A percentile compares a stretch with the other conserved stretches of the same genome.
Conservation (phyloP, 2,329 filamentous ascomycete genomes). For the Aquanectria penicillioides region DNA sequence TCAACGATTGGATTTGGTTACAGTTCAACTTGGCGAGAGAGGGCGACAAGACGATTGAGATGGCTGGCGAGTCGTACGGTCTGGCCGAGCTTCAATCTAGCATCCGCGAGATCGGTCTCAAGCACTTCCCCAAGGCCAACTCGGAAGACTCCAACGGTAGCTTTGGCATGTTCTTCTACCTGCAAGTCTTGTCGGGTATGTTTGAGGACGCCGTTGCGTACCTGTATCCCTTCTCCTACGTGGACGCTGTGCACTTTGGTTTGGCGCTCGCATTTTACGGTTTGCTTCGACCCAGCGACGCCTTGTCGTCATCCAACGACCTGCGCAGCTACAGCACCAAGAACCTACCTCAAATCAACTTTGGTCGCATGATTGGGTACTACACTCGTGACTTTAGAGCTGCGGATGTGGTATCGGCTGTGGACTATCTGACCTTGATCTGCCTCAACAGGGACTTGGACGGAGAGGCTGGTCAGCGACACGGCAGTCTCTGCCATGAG, state of each 20-base stretch:
- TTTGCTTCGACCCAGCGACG: constrained; percentile 86
- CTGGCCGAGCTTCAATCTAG: constrained; percentile 77
- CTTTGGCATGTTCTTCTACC: constrained; percentile 92
- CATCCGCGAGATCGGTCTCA: constrained; percentile 87
- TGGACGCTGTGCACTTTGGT: constrained; percentile 94
- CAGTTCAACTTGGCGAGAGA: constrained; percentile 77
- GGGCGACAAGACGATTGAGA: constrained; percentile 69
- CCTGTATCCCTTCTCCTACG: constrained; percentile 89
- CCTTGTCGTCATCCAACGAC: constrained; percentile 77
- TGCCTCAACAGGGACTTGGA: constrained; percentile 89
- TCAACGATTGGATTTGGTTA: constrained; percentile 78
- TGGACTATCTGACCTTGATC: constrained; percentile 92
- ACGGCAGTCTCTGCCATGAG: constrained; percentile 87
- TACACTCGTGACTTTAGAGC: constrained; percentile 97
- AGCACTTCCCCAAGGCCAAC: constrained; percentile 86
- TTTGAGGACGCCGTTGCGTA: constrained; percentile 95
- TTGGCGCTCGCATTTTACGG: constrained; percentile 91
- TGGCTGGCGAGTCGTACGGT: constrained; percentile 73
- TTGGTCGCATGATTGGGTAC: constrained; percentile 90
- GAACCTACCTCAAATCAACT: constrained; percentile 85
- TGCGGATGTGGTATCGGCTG: constrained; percentile 86
- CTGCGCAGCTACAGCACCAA: constrained; percentile 73
- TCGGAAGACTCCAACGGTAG: constrained; percentile 79
- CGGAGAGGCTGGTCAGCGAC: constrained; percentile 78
- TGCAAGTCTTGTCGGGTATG: constrained; percentile 89